These are phyloP conservation scores for Madurella fahalii DNA, from an alignment of 2,329 filamentous ascomycete species.

Conservation along the genomic window DNA sequence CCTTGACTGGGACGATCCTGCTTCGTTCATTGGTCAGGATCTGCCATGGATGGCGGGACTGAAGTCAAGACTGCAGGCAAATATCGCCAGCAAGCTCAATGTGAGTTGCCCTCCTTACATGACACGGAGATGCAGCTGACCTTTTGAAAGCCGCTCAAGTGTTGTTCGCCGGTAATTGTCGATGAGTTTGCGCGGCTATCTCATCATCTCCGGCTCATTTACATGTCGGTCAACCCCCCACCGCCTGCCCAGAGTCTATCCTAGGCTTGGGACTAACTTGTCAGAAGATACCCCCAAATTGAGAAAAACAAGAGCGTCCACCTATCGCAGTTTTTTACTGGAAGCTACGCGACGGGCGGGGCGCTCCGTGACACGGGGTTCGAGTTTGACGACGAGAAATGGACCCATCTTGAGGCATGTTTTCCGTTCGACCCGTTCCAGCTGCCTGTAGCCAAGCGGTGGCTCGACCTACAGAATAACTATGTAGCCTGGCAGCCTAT, in stretches of 20 bases:
- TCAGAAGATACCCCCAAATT: slow-evolving; percentile 62
- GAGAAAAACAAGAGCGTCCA: slow-evolving; percentile 90
- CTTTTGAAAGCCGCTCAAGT: slow-evolving; percentile 64
- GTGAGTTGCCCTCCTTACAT: slow-evolving; percentile 10
- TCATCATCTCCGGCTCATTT: slow-evolving; percentile 80
- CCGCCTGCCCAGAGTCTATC: not conserved
- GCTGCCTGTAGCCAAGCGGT: slow-evolving; percentile 77
- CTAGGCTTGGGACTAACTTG: not conserved
- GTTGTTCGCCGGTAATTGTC: slow-evolving; percentile 87
- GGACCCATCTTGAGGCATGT: slow-evolving; percentile 84
- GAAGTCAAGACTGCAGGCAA: slow-evolving; percentile 67
- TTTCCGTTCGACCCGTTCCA: slow-evolving; percentile 98
- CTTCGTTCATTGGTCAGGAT: slow-evolving; percentile 63
- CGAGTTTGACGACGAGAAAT: slow-evolving; percentile 64
- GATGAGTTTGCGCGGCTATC: slow-evolving; percentile 86
- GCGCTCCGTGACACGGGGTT: slow-evolving; percentile 51
- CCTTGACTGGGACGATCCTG: slow-evolving; percentile 59
- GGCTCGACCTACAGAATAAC: slow-evolving; percentile 69
- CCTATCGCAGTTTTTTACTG: slow-evolving; percentile 64
- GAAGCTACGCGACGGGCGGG: slow-evolving; percentile 52
- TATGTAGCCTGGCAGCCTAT: slow-evolving; percentile 79
- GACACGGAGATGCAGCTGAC: not conserved
- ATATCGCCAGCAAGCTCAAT: slow-evolving; percentile 86
- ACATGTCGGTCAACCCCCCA: slow-evolving; percentile 47
- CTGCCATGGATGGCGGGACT: slow-evolving; percentile 73